phyloP scores from a whole-genome alignment of 768 basidiomycete species.

The Agrocybe chaxingu region DNA sequence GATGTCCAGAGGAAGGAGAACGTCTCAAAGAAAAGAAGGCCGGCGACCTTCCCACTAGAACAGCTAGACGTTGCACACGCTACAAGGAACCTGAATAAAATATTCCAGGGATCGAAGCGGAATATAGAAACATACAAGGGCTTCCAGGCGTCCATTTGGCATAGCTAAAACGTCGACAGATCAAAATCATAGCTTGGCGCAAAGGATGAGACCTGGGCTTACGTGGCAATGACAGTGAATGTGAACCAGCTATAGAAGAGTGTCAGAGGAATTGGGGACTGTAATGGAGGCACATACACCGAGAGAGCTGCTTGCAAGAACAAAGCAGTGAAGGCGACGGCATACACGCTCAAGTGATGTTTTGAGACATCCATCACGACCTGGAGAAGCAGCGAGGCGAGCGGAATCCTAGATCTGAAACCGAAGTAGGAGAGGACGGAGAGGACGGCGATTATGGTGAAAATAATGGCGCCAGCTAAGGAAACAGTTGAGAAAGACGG shows the following conservation, averaged over 20 bases:
- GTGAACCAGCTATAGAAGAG: slow-evolving; percentile 59
- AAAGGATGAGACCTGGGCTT: slow-evolving; percentile 12
- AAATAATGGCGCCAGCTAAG: slow-evolving; percentile 78
- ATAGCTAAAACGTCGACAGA: slow-evolving; percentile 28
- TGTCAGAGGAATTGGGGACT: not conserved
- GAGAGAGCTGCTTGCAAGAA: slow-evolving; percentile 67
- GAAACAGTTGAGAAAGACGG: not conserved
- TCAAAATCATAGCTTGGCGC: not conserved
- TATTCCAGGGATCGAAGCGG: not conserved
- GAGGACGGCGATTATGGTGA: slow-evolving; percentile 75
- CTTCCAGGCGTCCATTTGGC: slow-evolving; percentile 78
- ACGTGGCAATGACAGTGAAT: slow-evolving; percentile 76
- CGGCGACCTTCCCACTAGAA: slow-evolving; percentile 73
- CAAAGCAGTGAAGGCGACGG: slow-evolving; percentile 72
- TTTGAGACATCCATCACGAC: slow-evolving; percentile 84
- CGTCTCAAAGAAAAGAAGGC: slow-evolving; percentile 72
- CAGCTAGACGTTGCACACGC: slow-evolving; percentile 51
- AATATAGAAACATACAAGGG: slow-evolving; percentile 43
- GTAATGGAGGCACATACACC: slow-evolving; percentile 43
- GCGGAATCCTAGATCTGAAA: slow-evolving; percentile 68
- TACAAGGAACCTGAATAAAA: slow-evolving; percentile 18
- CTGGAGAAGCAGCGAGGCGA: slow-evolving; percentile 76
- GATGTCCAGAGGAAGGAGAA: slow-evolving; percentile 89
- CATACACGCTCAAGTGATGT: slow-evolving; percentile 76
- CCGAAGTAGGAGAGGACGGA: slow-evolving; percentile 76